Evolutionary conservation across 495 filamentous ascomycete genomes (phyloP), one percentile per base, ranked within the genome.

Genomic region (Lasiosphaeris hirsuta): DNA sequence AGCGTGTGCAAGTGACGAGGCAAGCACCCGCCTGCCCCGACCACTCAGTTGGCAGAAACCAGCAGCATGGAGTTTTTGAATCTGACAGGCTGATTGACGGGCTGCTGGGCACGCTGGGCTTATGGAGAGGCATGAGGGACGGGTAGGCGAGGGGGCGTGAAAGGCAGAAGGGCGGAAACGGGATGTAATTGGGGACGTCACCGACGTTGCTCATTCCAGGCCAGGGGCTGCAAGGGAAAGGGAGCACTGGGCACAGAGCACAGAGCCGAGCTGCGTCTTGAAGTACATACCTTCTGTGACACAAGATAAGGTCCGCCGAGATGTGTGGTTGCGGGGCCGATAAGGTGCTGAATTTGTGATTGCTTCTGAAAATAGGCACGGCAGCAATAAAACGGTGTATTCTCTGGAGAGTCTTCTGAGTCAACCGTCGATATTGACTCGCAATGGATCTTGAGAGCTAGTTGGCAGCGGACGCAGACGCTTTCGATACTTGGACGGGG

Each of bases 271-370:
- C 41, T 37, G 18, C 40, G 23, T 23, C 18, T 35, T 23, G 18
- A 19, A 13, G 15, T 40, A 10, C n/a, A 17, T 13, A 5, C 15
- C 33, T 37, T 37, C 5, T 14, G 49, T 46, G 56, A 62, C 43
- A 58, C 46, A 65, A 70, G 64, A 69, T 67, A 69, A 65, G 62
- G 54, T n/a, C 50, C 38, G 52, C 23, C 18, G 47, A 50, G 56
- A 45, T 62, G 62, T 62, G 55, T 61, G 63, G 68, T 56, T 67
- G 61, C 39, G 48, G 38, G 49, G 42, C 47, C 34, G 61, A 67
- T 60, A 63, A 61, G 57, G 40, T 34, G 49, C 17, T 17, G 49
- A 15, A 19, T 13, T 6, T 14, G 51, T 44, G 7, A 10, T 13
- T 19, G 40, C 39, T 60, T 59, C 59, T 59, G 63, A 57, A 63